Conservation (phyloP, 2,329 filamentous ascomycete genomes). For the Rhynchosporium secalis region DNA sequence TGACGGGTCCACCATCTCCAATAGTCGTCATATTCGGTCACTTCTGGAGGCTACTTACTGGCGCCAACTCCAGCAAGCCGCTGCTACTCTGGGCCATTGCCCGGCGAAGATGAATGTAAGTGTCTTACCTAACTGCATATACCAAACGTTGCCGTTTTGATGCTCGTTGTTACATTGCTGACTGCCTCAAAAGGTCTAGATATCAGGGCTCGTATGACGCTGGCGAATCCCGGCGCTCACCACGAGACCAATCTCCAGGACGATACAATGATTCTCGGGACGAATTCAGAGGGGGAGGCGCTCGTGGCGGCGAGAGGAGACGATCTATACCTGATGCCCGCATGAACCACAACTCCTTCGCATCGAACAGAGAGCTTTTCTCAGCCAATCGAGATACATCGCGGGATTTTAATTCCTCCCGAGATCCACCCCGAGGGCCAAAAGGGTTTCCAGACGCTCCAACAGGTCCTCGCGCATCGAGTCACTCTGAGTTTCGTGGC, state of each 20-base stretch:
- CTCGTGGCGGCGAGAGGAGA: constrained; percentile 36
- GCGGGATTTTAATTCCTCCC: constrained; percentile 45
- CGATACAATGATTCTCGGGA: constrained; percentile 38
- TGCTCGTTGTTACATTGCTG: constrained; percentile 14
- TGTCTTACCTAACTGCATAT: not conserved
- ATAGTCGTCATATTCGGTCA: constrained; percentile 6
- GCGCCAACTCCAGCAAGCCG: constrained; percentile 5
- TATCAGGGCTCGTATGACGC: constrained; percentile 42
- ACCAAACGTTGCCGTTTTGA: not conserved
- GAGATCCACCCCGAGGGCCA: constrained; percentile 79
- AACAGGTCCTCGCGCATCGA: constrained; percentile 65
- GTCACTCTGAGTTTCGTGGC: constrained; percentile 65
- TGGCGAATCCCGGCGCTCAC: constrained; percentile 43
- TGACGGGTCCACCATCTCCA: not conserved
- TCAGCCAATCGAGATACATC: constrained; percentile 38
- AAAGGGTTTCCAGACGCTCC: constrained; percentile 69
- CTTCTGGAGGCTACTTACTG: not conserved
- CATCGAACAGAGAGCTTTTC: constrained; percentile 58
- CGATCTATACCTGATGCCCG: constrained; percentile 35
- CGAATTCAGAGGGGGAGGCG: constrained; percentile 35
- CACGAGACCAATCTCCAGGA: constrained; percentile 44
- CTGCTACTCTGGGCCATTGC: constrained; percentile 16
- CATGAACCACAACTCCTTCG: constrained; percentile 54
- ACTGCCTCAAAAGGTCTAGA: constrained; percentile 35
- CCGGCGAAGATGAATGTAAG: constrained; percentile 21